Percentiles rank a stretch among this genome's conserved stretches.
Conservation (phyloP, 108 stramenopile species). For the Pseudonitzschia delicatissima region DNA sequence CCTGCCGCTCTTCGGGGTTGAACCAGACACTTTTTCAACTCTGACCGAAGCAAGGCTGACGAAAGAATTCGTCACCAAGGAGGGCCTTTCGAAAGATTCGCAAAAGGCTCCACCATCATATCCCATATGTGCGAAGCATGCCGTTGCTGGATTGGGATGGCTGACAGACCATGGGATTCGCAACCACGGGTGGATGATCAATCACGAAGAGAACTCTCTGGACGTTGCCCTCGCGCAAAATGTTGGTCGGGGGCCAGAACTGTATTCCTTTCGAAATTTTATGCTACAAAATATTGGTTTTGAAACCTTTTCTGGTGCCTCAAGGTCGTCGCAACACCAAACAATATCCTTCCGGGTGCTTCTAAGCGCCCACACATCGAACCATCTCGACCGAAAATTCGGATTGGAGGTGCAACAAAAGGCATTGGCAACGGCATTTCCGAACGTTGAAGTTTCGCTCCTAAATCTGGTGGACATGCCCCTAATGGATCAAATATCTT, state of each 20-base stretch:
- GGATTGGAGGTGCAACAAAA: constrained; percentile 34
- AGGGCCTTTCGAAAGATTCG: too few relatives aligned
- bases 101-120: not conserved
- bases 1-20: constrained; percentile 44
- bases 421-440: constrained; percentile 27
- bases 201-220: constrained; percentile 9
- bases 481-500: constrained; percentile 34
- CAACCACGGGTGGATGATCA: constrained; percentile 35
- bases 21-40: constrained; percentile 31
- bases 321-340: not conserved
- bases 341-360: constrained; percentile 23
- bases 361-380: constrained; percentile 42
- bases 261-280: constrained; percentile 43
- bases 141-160: constrained; percentile 52
- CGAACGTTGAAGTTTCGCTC: constrained; percentile 14
- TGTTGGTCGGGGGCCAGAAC: constrained; percentile 30
- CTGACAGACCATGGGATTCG: constrained; percentile 54
- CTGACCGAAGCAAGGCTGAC: not conserved
- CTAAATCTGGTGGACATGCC: constrained; percentile 26
- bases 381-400: constrained; percentile 24
- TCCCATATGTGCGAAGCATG: constrained; percentile 41
- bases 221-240: constrained; percentile 31
- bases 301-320: not conserved
- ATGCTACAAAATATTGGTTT: constrained; percentile 40
- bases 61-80: not conserved